Base-by-base conservation (phyloP, 2,329 filamentous ascomycete species). In the Aspergillus sp. region DNA sequence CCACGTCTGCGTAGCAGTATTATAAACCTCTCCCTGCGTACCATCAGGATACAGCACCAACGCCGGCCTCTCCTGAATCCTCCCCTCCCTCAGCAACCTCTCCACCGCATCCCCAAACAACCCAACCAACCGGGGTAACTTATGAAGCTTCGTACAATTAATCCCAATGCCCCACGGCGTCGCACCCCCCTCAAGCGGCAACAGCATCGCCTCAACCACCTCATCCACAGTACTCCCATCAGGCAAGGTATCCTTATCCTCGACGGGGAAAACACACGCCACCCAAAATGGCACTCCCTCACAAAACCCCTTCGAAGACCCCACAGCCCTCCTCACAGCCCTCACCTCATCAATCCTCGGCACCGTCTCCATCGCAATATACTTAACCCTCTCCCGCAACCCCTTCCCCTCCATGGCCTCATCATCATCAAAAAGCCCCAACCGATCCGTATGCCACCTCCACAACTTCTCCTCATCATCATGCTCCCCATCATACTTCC, bases 41-140 rank as follows among this genome's bases (percentile, higher is more conserved):
- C 88, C 88, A 70, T 91, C 88, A 0, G 88, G 88, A 70, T 90
- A 90, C 17, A 90, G 67, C 4, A 90, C 83, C 56, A 90, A 72
- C 19, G 78, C 80, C 1, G 87, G 87, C 13, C 55, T 51, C 53
- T 55, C 55, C 53, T 41, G 21, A 73, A 66, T 32, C 0, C 77
- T 76, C 4, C 71, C 65, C 4, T 68, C 55, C 1, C 80, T 58
- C 65, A 85, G 55, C n/a, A 60, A 63, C 9, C 63, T 60, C 15
- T 87, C 70, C 8, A 77, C 67, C n/a, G 65, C 59, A 54, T 73
- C 69, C 59, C 73, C 60, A 55, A 19, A 76, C 63, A 28, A 76
- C 63, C 12, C 32, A 36, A 17, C 49, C 58, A 55, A 63, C 17
- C 45, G 56, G 28, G 61, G 45, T 30, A 78, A 64, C 53, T 74